These are phyloP conservation scores for Cyclostephanos tholiformis DNA, from an alignment of 108 stramenopile species.

Conservation along the genomic window DNA sequence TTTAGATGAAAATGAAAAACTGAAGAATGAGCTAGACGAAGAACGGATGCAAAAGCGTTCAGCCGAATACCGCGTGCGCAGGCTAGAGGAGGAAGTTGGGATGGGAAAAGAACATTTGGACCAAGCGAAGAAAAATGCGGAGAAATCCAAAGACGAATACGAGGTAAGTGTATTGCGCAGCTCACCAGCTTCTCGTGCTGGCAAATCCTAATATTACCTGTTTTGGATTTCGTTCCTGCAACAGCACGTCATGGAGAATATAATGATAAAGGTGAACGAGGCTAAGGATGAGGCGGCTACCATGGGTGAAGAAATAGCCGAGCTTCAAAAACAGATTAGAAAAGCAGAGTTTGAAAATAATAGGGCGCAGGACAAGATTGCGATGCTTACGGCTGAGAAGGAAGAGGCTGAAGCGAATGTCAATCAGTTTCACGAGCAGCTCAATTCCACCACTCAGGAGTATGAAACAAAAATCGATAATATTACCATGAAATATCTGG, in stretches of 20 bases:
- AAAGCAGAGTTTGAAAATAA: constrained; percentile 35
- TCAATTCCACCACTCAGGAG: constrained; percentile 39
- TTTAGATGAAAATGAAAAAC: constrained; percentile 35
- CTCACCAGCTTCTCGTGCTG: neutral
- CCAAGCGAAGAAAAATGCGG: constrained; percentile 29
- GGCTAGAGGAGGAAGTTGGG: constrained; percentile 44
- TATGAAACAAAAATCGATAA: constrained; percentile 50
- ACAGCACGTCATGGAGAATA: constrained; percentile 41
- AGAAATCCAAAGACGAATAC: constrained; percentile 43
- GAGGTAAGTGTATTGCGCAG: constrained; percentile 8
- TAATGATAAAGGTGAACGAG: constrained; percentile 46
- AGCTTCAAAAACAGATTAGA: constrained; percentile 24
- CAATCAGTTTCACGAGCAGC: constrained; percentile 33
- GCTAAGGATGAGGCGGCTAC: constrained; percentile 33
- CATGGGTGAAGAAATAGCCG: constrained; percentile 2
- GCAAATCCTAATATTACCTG: too few species aligned
- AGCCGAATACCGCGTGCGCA: constrained; percentile 42
- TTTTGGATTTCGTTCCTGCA: neutral
- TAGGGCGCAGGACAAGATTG: constrained; percentile 36
- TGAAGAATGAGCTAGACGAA: constrained; percentile 40
- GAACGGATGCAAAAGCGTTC: constrained; percentile 37
- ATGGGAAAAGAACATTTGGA: constrained; percentile 14
- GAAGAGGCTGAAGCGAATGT: constrained; percentile 34
- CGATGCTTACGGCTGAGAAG: constrained; percentile 42
- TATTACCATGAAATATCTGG: constrained; percentile 48